phyloP scores from a whole-genome alignment of 208 protist species.

The Acanthamoeba polyphaga region DNA sequence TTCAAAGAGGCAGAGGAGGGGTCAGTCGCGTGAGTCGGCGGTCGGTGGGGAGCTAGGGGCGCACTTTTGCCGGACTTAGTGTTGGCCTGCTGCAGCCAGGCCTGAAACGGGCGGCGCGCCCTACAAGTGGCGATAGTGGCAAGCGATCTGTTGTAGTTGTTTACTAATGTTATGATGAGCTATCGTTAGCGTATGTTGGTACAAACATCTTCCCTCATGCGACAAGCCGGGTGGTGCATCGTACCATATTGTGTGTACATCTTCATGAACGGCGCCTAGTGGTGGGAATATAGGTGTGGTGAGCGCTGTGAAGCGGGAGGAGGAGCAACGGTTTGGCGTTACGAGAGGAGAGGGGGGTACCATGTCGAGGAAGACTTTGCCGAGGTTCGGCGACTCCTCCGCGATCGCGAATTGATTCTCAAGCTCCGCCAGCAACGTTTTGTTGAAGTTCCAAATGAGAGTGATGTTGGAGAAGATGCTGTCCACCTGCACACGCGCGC shows the following conservation, averaged over 20 bases:
- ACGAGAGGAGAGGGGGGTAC: neutral
- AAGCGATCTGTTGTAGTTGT: slow-evolving; percentile 38
- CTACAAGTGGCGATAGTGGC: neutral
- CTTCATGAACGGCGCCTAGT: neutral
- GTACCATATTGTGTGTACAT: slow-evolving; percentile 59
- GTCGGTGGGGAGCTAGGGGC: no score
- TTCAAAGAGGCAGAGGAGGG: neutral
- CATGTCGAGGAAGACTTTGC: slow-evolving; percentile 34
- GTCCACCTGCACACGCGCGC: slow-evolving; percentile 7
- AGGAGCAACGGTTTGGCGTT: neutral
- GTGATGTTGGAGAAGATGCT: slow-evolving; percentile 79
- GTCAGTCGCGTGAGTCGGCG: neutral
- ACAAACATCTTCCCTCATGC: neutral
- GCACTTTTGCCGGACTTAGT: neutral
- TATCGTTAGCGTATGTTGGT: neutral
- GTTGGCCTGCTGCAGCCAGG: slow-evolving; percentile 45
- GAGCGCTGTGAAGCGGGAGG: neutral
- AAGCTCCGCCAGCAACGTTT: slow-evolving; percentile 47
- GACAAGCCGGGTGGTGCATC: neutral
- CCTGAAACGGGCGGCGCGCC: neutral
- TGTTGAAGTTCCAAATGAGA: slow-evolving; percentile 74
- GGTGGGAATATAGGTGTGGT: neutral
- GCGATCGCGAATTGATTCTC: slow-evolving; percentile 1
- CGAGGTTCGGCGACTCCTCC: neutral
- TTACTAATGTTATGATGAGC: neutral